Percentiles rank a stretch among this genome's conserved stretches.
Conservation (phyloP, 768 basidiomycete species). For the Panus rudis region DNA sequence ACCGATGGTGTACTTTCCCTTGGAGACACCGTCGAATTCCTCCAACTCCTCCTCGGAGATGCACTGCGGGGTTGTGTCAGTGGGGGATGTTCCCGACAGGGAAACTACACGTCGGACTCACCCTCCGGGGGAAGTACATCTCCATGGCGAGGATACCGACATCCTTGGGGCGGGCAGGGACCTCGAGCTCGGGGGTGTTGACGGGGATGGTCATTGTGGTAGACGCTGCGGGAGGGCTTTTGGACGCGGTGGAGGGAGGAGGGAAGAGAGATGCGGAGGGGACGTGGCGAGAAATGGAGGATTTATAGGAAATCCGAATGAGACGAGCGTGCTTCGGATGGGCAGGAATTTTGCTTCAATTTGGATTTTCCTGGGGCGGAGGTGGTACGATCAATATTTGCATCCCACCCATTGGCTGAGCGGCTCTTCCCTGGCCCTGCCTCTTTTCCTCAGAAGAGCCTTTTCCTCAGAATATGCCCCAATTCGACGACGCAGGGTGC, state of each 20-base stretch:
- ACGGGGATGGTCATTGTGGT: conserved; percentile 23
- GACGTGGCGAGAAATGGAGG: conserved; percentile 11
- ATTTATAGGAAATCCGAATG: too few species aligned
- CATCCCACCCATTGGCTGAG: too few species aligned
- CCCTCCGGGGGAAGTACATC: conserved; percentile 89
- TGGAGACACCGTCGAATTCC: conserved; percentile 85
- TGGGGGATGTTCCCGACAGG: not conserved
- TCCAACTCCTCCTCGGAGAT: conserved; percentile 95
- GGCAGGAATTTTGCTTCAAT: too few species aligned
- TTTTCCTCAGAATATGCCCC: too few species aligned
- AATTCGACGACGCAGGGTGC: too few species aligned
- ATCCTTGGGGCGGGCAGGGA: conserved; percentile 66
- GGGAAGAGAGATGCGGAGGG: conserved; percentile 5
- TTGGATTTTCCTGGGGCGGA: conserved; percentile 15
- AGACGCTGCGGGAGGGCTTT: conserved; percentile 1
- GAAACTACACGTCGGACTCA: conserved; percentile 33
- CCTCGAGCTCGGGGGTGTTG: conserved; percentile 19
- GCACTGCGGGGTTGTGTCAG: conserved; percentile 45
- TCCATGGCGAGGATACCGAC: conserved; percentile 93
- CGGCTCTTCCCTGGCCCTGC: too few species aligned
- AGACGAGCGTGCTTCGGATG: too few species aligned
- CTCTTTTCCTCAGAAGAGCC: too few species aligned
- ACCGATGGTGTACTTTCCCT: conserved; percentile 99
- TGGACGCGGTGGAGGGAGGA: conserved; percentile 8
- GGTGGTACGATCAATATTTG: conserved; percentile 21